Evolutionary conservation across 768 basidiomycete species (phyloP).

Genomic region (Boletus speciosus): DNA sequence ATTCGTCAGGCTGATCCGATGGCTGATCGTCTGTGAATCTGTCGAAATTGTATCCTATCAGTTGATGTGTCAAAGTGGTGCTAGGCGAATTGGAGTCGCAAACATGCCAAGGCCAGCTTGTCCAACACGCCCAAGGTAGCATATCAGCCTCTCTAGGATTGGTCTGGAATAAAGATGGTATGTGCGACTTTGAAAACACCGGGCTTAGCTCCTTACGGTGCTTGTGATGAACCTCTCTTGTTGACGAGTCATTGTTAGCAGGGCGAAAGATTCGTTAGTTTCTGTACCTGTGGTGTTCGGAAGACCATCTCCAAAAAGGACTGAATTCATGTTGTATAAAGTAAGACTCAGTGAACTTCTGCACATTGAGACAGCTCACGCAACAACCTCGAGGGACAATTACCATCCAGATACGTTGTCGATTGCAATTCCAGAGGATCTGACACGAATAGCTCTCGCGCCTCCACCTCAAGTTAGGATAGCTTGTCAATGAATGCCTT

Average conservation of each 20-base stretch:
- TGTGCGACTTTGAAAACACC: background rate
- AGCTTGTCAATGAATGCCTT: background rate
- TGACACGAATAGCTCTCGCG: background rate
- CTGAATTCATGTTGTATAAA: background rate
- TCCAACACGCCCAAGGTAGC: slow-evolving; percentile 1
- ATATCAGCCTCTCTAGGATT: background rate
- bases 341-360: background rate
- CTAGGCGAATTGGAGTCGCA: no score
- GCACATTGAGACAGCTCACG: background rate
- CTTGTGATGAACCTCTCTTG: background rate
- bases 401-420: background rate
- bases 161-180: background rate
- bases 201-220: background rate
- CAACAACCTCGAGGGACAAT: background rate
- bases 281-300: background rate
- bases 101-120: slow-evolving; percentile 1
- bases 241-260: background rate
- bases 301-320: slow-evolving; percentile 2
- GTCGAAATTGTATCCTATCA: slow-evolving; percentile 1
- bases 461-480: background rate
- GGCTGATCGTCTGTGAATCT: slow-evolving; percentile 1
- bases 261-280: background rate
- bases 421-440: slow-evolving; percentile 2
- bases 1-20: no score
- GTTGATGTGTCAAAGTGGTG: background rate